Evolutionary conservation across 1,284 basidiomycete species (phyloP).

Genomic region (Sporisorium exsertum): DNA sequence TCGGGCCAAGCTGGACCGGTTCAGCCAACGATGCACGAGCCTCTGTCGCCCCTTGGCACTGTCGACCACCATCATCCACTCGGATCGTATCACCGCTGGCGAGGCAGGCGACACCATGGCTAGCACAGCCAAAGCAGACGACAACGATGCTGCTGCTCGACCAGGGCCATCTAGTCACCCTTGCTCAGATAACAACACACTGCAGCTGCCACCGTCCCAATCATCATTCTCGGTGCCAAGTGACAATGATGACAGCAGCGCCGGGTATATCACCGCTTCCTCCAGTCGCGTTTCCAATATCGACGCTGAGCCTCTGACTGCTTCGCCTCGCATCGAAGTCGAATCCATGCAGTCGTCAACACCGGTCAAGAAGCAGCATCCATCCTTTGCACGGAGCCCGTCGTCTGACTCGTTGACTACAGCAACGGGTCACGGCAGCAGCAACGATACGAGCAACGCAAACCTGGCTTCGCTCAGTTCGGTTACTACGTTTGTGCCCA

Average conservation of each 20-base stretch:
- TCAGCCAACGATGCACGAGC: not conserved
- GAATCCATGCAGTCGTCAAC: constrained; percentile 23
- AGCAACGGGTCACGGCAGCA: not conserved
- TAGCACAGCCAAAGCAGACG: not conserved
- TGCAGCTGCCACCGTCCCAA: constrained; percentile 22
- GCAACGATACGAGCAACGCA: constrained; percentile 5
- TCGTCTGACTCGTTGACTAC: constrained; percentile 17
- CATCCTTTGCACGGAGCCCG: constrained; percentile 1
- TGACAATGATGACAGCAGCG: constrained; percentile 19
- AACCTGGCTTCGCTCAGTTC: constrained; percentile 25
- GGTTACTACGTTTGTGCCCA: constrained; percentile 45
- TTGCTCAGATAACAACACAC: not conserved
- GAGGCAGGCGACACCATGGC: constrained; percentile 1
- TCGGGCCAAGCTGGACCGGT: not conserved
- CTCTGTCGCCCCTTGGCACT: not conserved
- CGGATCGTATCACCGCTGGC: not conserved
- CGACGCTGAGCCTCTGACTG: constrained; percentile 19
- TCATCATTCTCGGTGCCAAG: constrained; percentile 35
- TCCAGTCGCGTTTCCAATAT: constrained; percentile 30
- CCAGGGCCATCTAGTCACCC: not conserved
- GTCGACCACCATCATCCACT: constrained; percentile 7
- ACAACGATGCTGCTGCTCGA: constrained; percentile 3
- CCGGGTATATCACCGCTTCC: constrained; percentile 35
- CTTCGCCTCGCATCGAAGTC: constrained; percentile 14
- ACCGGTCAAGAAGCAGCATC: constrained; percentile 8